These are phyloP conservation scores for Fusarium longipes DNA, from an alignment of 2,329 filamentous ascomycete genomes.

Conservation along the genomic window DNA sequence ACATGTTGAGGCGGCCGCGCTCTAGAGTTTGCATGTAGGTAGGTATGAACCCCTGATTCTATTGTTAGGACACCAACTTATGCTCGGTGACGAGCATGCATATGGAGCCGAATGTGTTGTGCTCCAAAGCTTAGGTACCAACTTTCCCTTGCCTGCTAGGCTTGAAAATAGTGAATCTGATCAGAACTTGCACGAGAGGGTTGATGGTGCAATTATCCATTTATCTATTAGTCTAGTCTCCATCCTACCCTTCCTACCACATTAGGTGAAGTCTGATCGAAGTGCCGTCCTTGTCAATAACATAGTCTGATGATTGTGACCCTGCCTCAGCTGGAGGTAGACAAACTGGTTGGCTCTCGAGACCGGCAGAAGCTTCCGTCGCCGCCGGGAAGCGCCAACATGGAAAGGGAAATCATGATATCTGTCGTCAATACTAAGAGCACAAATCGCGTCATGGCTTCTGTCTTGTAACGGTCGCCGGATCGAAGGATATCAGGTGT, in stretches of 20 bases:
- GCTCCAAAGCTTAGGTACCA: not conserved
- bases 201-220: not conserved
- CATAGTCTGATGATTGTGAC: not conserved
- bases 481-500: slow-evolving; percentile 15
- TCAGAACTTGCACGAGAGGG: not conserved
- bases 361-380: not conserved
- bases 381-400: not conserved
- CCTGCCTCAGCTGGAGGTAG: not conserved
- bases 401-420: not conserved
- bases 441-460: not conserved
- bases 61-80: not conserved
- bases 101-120: not conserved
- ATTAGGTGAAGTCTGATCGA: not conserved
- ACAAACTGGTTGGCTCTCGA: not conserved
- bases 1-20: slow-evolving; percentile 19
- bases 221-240: not conserved
- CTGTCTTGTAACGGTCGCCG: slow-evolving; percentile 1
- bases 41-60: slow-evolving; percentile 1
- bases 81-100: too few species aligned
- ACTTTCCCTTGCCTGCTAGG: too few species aligned
- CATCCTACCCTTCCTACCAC: not conserved
- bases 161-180: not conserved
- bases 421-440: not conserved
- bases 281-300: not conserved
- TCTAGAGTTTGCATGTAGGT: not conserved